Base-by-base conservation (phyloP, 805 yeast species). In the Yamadazyma laniorum region DNA sequence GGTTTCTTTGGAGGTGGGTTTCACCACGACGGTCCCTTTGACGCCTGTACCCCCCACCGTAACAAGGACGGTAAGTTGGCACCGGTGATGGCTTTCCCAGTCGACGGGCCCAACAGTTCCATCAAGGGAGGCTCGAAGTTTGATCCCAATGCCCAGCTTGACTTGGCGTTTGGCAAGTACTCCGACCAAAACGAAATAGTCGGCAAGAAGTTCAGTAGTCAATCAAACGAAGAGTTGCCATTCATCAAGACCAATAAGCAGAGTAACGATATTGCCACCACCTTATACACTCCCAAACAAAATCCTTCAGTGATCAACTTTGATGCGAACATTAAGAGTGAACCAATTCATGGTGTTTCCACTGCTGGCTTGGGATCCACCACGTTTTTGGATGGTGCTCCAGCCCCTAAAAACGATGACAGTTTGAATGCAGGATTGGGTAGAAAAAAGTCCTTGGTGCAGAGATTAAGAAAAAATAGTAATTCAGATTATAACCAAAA, bases 1-100 rank as follows among this genome's bases (percentile, higher is more conserved):
- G 97, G 96, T 1, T 74, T 90, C 45, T 90, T 86, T 58, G 97
- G 96, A 18, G 82, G 86, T 34, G 87, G 95, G 2, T 93, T 93
- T 74, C 99, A 93, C 62, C 98, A 93, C 61, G 99, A 93, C 65
- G 99, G 99, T 9, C 99, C 99, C 12, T 93, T 93, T 59, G 99
- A 93, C 59, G 99, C 99, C 1, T 91, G 98, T 61, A 85, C 95
- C 3, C 98, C 99, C 6, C 96, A 87, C 61, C 80, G 98, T 59
- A 93, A 93, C 63, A 85, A 84, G 64, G 72, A 77, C 41, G 66
- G 64, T 47, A 68, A 72, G 55, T 80, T 79, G 32, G 95, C 97
- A 0, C 99, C 99, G 4, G 96, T 93, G 12, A 70, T 79, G 67
- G 99, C 99, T 0, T 93, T 91, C 73, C 96, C 97, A 0, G 85